These are phyloP conservation scores for Penicillium sp. DNA, from an alignment of 2,329 filamentous ascomycete species.

Conservation along the genomic window DNA sequence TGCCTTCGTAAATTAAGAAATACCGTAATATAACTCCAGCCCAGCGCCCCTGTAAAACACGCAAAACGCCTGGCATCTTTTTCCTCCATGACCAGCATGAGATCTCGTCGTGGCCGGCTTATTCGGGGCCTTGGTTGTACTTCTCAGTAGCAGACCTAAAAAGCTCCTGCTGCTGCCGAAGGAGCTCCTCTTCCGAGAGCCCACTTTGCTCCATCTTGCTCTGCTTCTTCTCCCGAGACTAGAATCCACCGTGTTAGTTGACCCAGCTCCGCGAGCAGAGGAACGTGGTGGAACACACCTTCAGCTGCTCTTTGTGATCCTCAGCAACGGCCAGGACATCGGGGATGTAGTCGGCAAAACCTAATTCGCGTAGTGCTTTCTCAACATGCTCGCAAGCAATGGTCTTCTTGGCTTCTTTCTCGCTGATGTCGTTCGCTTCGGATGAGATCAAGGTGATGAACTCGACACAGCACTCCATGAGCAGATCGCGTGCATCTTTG, in stretches of 20 bases:
- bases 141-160: conserved; percentile 77
- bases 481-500: conserved; percentile 87
- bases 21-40: conserved; percentile 14
- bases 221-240: conserved; percentile 94
- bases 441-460: conserved; percentile 99
- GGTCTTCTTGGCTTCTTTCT: conserved; percentile 98
- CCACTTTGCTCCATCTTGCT: conserved; percentile 96
- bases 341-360: conserved; percentile 86
- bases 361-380: conserved; percentile 85
- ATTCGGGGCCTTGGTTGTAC: conserved; percentile 54
- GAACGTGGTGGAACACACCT: conserved; percentile 54
- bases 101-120: conserved; percentile 12
- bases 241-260: conserved; percentile 14
- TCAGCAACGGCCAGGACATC: conserved; percentile 81
- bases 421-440: conserved; percentile 97
- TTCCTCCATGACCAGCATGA: conserved; percentile 34
- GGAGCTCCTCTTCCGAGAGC: conserved; percentile 82
- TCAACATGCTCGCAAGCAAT: conserved; percentile 98
- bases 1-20: conserved; percentile 6
- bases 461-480: conserved; percentile 98
- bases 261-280: neutral
- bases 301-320: conserved; percentile 88
- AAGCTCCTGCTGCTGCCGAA: conserved; percentile 83
- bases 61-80: conserved; percentile 24
- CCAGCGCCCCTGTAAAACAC: conserved; percentile 9